These are phyloP conservation scores for Coemansia sp. DNA, from an alignment of 192 early-diverging fungal species.

Conservation along the genomic window DNA sequence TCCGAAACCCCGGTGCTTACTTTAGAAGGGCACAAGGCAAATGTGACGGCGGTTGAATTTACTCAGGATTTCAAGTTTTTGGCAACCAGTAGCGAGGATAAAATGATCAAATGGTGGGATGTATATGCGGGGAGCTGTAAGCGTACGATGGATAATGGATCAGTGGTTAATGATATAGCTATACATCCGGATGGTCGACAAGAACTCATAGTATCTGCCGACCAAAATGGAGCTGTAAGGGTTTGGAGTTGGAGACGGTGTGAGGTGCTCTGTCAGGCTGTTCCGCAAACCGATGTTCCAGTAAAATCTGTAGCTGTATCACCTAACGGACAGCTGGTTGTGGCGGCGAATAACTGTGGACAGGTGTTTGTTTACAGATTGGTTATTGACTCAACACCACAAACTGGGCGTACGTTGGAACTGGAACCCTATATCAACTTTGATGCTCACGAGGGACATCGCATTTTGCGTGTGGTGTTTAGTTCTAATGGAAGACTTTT, in stretches of 20 bases:
- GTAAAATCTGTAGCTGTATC: conserved; percentile 43
- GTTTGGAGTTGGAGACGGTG: conserved; percentile 39
- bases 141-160: conserved; percentile 35
- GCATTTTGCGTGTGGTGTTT: conserved; percentile 42
- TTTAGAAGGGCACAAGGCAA: conserved; percentile 47
- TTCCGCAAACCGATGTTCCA: conserved; percentile 33
- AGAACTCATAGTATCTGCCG: conserved; percentile 46
- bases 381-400: conserved; percentile 35
- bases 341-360: conserved; percentile 46
- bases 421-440: conserved; percentile 46
- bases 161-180: conserved; percentile 46
- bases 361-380: conserved; percentile 48
- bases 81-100: conserved; percentile 49
- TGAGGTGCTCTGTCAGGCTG: conserved; percentile 36
- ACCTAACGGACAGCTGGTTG: conserved; percentile 44
- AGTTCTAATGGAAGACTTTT: conserved; percentile 33
- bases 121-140: conserved; percentile 42
- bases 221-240: conserved; percentile 42
- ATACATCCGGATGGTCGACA: conserved; percentile 44
- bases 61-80: conserved; percentile 47
- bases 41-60: conserved; percentile 50
- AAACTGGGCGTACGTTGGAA: conserved; percentile 38
- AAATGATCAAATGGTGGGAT: conserved; percentile 51
- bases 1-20: conserved; percentile 41
- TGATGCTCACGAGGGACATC: conserved; percentile 37